Base-by-base conservation (phyloP, 2,329 filamentous ascomycete species). In the Penicillium sp. region DNA sequence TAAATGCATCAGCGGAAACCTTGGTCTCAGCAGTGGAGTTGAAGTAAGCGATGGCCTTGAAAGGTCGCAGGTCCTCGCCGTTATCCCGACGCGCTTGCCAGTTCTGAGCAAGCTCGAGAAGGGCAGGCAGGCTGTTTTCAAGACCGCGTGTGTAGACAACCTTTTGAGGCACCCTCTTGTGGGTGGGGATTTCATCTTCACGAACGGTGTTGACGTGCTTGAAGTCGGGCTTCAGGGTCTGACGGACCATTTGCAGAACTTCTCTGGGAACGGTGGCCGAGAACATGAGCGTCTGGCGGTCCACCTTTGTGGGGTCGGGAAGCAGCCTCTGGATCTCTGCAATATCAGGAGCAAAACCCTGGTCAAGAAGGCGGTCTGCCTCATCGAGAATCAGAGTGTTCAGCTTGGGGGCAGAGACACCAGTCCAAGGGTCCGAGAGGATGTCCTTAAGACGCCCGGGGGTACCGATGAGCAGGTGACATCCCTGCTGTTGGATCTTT, bases 41-140 rank as follows among this genome's bases (percentile, higher is more conserved):
- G 67, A 91, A 85, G 73, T 95, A 98, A 37, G 95, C 75, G 53
- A 98, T 94, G n/a, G 88, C 88, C 77, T 98, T 98, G 79, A 97
- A 96, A 0, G 88, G 87, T 71, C 54, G 68, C 62, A 55, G 67
- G 58, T 59, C 70, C 49, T 53, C 66, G 45, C 70, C 66, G 15
- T 60, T 43, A 35, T 59, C 60, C 19, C 71, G 65, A 22, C 72
- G 70, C 28, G 74, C 59, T n/a, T 76, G 67, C 59, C 85, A 82
- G 32, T 78, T 77, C 48, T 83, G 72, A 41, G 84, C 73, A 45
- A 96, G 77, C 69, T 97, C 90, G 47, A 93, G 76, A 19, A 97
- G 67, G 2, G 84, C 72, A 15, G 93, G 88, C 53, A 88, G 76
- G 37, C 83, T 72, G 66, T 96, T 94, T 61, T 88, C 83, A 64